These are phyloP conservation scores for Sclerotinia nivalis DNA, from an alignment of 2,329 filamentous ascomycete genomes.

Conservation along the genomic window DNA sequence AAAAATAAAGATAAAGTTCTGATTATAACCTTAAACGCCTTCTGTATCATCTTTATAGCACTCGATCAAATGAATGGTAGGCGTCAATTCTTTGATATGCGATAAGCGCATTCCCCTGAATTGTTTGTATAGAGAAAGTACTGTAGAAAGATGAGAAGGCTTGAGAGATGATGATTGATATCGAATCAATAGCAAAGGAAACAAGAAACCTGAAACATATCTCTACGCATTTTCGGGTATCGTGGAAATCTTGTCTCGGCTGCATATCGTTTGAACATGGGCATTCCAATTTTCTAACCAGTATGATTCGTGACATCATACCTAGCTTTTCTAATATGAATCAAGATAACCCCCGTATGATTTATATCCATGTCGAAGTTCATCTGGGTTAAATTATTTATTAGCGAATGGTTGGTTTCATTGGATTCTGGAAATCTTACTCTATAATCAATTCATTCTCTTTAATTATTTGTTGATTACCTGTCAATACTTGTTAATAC, in stretches of 20 bases:
- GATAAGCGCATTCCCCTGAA: neutral
- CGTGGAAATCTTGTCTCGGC: conserved; percentile 1
- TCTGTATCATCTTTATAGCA: neutral
- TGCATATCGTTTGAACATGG: neutral
- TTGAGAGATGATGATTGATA: neutral
- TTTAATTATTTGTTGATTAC: neutral
- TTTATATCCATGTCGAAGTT: neutral
- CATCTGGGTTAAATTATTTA: neutral
- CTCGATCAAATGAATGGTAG: neutral
- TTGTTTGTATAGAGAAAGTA: neutral
- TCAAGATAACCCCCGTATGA: neutral
- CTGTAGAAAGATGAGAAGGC: neutral
- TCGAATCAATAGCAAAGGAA: neutral
- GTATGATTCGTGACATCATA: conserved; percentile 6
- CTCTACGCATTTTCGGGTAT: neutral
- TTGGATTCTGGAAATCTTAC: neutral
- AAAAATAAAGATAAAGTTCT: neutral
- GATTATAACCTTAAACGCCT: neutral
- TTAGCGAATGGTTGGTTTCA: neutral
- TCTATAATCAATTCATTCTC: neutral
- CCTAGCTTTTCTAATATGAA: neutral
- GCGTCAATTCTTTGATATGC: neutral
- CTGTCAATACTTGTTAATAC: too few relatives aligned
- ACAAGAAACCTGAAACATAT: neutral
- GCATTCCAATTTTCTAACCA: neutral